Conservation (phyloP, 768 basidiomycete genomes). For the Tephrocybe rancida region DNA sequence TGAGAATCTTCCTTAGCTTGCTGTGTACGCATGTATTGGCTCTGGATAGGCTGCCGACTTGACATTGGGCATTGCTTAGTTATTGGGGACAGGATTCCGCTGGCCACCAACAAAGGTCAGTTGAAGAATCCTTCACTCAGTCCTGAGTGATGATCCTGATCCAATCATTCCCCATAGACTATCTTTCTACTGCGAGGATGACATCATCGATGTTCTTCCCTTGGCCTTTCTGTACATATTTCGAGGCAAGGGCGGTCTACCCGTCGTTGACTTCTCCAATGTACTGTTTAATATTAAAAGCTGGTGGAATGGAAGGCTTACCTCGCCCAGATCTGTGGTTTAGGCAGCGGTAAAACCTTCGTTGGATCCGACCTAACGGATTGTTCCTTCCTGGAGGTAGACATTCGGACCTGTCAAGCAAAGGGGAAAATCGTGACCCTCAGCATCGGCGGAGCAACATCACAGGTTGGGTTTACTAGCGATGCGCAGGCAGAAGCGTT, state of each 20-base stretch:
- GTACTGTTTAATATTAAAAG: slow-evolving; percentile 31
- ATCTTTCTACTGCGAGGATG: slow-evolving; percentile 64
- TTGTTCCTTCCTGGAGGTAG: slow-evolving; percentile 60
- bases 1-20: slow-evolving; percentile 32
- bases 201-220: slow-evolving; percentile 62
- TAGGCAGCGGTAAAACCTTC: slow-evolving; percentile 46
- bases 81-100: slow-evolving; percentile 46
- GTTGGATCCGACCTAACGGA: slow-evolving; percentile 63
- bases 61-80: slow-evolving; percentile 18
- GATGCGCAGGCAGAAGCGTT: slow-evolving; percentile 55
- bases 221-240: slow-evolving; percentile 63
- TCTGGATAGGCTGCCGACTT: not conserved
- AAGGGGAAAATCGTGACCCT: slow-evolving; percentile 58
- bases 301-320: not conserved
- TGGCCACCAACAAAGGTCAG: slow-evolving; percentile 38
- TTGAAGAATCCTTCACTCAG: not conserved
- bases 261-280: slow-evolving; percentile 64
- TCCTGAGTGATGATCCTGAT: not conserved
- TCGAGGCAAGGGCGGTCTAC: slow-evolving; percentile 60
- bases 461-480: slow-evolving; percentile 55
- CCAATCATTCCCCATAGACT: slow-evolving; percentile 29
- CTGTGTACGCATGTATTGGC: slow-evolving; percentile 29
- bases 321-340: slow-evolving; percentile 53
- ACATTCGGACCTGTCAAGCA: slow-evolving; percentile 67
- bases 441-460: slow-evolving; percentile 60